Evolutionary conservation across 352 stramenopile species (phyloP), one percentile per base, ranked within the genome.

Genomic region (Phytophthora fragariae): DNA sequence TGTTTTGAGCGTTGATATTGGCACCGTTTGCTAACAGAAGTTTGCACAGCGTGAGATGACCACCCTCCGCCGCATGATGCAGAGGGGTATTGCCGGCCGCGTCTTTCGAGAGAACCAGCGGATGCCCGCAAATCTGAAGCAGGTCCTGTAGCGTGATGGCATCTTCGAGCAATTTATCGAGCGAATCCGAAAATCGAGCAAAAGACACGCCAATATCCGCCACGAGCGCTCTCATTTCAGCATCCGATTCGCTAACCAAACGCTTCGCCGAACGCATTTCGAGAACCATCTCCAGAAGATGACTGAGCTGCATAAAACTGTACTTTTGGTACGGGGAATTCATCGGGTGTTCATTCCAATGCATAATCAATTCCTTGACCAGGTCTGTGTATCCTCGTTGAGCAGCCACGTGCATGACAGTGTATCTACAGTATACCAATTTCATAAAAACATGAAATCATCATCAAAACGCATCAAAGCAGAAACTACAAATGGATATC

Each of bases 1-100:
- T 88, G 78, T 94, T 95, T 65, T 93, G 88, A 17, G 77, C 85
- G 29, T 94, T 93, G 55, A 95, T 92, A 47, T 91, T 88, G 5
- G 86, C 86, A 14, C 88, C 86, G 57, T 90, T 76, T 29, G 82
- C 67, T 14, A 95, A 77, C 19, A 95, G 54, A 14, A 94, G 56
- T 37, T 89, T 61, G 10, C 85, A 95, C 9, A 95, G 57, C 6
- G 81, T 73, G 19, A 95, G 73, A 56, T 94, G 92, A 0, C 88
- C 88, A 2, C 86, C 88, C 73, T 95, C 88, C 3, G 88, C 86
- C 2, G 88, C 86, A 35, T 92, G 94, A 47, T 95, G 88, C 8
- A 95, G 77, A 37, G 86, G 88, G 1, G 86, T 94, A 56, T 94
- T 95, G 4, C 88, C 88, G 1, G 77, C 59, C 10, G 84, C 76